Conservation (phyloP, 768 basidiomycete genomes). For the Artomyces pyxidatus region DNA sequence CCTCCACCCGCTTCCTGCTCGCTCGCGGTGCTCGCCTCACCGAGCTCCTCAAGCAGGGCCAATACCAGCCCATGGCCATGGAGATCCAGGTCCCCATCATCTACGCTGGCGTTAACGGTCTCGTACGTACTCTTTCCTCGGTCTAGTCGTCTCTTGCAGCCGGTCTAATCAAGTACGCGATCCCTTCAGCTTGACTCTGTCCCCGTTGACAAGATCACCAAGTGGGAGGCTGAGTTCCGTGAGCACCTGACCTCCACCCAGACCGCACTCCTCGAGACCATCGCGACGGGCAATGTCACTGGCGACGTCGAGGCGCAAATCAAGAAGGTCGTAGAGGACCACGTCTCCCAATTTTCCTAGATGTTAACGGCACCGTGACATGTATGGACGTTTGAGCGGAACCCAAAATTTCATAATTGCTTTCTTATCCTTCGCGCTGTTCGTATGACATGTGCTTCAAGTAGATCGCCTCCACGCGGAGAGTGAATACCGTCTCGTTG, state of each 20-base stretch:
- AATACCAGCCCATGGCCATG: constrained; percentile 91
- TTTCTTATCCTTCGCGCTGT: neutral
- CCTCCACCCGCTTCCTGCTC: constrained; percentile 97
- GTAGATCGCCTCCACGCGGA: too few relatives aligned
- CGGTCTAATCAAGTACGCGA: neutral
- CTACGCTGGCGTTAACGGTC: constrained; percentile 99
- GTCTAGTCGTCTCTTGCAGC: neutral
- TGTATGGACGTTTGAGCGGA: neutral
- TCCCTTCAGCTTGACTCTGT: constrained; percentile 75
- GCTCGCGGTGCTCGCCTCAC: constrained; percentile 97
- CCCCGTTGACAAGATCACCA: constrained; percentile 89
- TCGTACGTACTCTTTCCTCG: constrained; percentile 42
- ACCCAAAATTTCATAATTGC: neutral
- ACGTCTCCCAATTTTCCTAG: constrained; percentile 70
- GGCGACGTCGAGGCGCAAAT: constrained; percentile 89
- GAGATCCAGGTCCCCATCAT: constrained; percentile 98
- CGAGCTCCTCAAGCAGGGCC: constrained; percentile 96
- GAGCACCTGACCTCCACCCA: constrained; percentile 74
- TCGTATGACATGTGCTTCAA: neutral
- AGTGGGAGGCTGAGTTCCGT: constrained; percentile 92
- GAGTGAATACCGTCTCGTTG: too few relatives aligned
- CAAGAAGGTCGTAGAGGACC: constrained; percentile 90
- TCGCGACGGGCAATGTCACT: constrained; percentile 75
- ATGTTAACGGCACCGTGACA: neutral
- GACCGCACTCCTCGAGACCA: constrained; percentile 70